phyloP scores from a whole-genome alignment of 768 basidiomycete genomes.

The Pilatotrama ljubarskyi region DNA sequence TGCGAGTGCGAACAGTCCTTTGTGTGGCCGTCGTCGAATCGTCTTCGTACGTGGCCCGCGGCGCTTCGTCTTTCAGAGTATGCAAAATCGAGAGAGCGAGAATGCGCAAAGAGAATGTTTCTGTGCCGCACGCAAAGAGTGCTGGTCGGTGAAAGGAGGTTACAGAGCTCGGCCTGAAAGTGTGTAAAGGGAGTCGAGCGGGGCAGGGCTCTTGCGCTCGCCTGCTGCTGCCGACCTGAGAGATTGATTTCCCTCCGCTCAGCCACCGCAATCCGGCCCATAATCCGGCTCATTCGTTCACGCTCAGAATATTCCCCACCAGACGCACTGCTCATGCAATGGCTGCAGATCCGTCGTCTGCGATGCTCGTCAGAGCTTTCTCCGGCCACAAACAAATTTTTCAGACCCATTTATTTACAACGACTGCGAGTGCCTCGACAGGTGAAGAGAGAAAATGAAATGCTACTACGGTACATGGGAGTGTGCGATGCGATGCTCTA shows the following conservation, averaged over 20 bases:
- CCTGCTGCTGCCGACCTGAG: background rate
- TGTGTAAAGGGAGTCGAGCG: background rate
- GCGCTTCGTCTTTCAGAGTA: too few species aligned
- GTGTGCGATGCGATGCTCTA: constrained; percentile 61
- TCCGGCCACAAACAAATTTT: background rate
- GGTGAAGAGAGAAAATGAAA: constrained; percentile 21
- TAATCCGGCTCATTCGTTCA: constrained; percentile 2
- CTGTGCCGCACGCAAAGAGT: background rate
- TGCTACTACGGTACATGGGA: constrained; percentile 39
- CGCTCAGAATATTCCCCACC: background rate
- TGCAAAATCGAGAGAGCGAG: background rate
- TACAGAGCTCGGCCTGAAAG: background rate
- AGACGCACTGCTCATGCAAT: background rate
- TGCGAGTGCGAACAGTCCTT: background rate
- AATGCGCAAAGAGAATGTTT: background rate
- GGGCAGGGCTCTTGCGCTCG: background rate
- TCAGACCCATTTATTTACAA: constrained; percentile 18
- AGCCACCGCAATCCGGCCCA: constrained; percentile 11
- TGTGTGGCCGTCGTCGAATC: background rate
- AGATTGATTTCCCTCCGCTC: constrained; percentile 8
- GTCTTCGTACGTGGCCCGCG: too few species aligned
- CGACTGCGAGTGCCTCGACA: constrained; percentile 23
- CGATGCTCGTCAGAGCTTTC: too few species aligned
- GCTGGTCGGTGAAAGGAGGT: background rate
- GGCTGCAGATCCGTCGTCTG: too few species aligned